Base-by-base conservation (phyloP, 2,329 filamentous ascomycete genomes). In the Botryotinia convoluta region DNA sequence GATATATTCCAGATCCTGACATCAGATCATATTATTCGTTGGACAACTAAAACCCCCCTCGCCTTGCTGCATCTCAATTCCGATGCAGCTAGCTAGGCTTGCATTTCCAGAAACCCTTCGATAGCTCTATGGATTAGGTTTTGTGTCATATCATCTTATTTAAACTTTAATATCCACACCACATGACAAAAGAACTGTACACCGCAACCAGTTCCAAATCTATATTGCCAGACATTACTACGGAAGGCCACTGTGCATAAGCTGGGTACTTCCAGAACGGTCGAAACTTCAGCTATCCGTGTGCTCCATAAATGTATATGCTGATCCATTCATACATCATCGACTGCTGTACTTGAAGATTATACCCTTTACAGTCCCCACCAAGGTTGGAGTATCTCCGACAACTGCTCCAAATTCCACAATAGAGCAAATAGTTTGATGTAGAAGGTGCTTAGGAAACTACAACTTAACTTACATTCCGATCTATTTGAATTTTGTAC, bases 21-120 rank as follows among this genome's bases (percentile, higher is more conserved):
- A 63, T 74, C 73, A 73, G 73, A 75, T 75, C 67, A 74, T 74
- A 39, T 51, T 62, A 69, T 64, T 68, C 65, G 45, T 48, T 70
- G 63, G 62, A 72, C 32, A 70, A 69, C 48, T 67, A n/a, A 37
- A 59, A 54, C 14, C 35, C 35, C 29, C n/a, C 22, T 65, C 69
- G 61, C 45, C 45, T 60, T 48, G 57, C 57, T 61, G 37, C 68
- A 39, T 48, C 37, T 59, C 69, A 57, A 45, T 42, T 42, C 60
- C 32, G n/a, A 70, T 70, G 51, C 65, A 54, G 20, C 54, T 51
- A 60, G 65, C 57, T 51, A 48, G 45, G 29, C 44, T 37, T 45
- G 72, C 48, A 63, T 57, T 32, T 61, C 39, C 44, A 64, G 59
- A 42, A 71, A 42, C 35, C 20, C 61, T 39, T 63, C 69, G 35